phyloP scores from a whole-genome alignment of 192 early-diverging fungal species.

The Linnemannia zychae region DNA sequence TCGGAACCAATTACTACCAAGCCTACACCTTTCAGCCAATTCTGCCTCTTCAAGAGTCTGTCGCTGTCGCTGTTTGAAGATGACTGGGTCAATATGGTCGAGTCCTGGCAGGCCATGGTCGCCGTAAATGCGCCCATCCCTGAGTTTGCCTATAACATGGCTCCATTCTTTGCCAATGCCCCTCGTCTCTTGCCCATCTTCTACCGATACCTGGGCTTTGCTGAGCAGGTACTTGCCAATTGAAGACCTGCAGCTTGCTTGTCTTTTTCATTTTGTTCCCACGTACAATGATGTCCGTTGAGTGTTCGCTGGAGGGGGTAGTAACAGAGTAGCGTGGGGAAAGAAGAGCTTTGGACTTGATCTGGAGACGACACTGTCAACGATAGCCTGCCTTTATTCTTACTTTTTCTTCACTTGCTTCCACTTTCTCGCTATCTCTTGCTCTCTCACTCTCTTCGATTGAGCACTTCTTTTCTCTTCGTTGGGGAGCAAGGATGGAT shows the following conservation, averaged over 20 bases:
- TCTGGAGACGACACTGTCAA: conserved; percentile 8
- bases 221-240: conserved; percentile 27
- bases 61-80: conserved; percentile 54
- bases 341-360: not conserved
- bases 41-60: conserved; percentile 55
- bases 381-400: conserved; percentile 19
- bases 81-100: conserved; percentile 57
- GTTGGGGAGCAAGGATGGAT: too few species aligned
- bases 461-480: too few species aligned
- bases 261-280: not conserved
- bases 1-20: conserved; percentile 7
- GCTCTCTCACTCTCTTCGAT: not conserved
- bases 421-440: not conserved
- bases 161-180: conserved; percentile 57
- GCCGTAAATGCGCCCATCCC: conserved; percentile 51
- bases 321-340: not conserved
- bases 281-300: not conserved
- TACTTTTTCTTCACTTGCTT: not conserved
- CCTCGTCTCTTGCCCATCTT: conserved; percentile 52
- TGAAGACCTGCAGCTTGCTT: not conserved
- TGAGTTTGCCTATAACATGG: conserved; percentile 43
- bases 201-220: conserved; percentile 51
- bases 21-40: conserved; percentile 48
- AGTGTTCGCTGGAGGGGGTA: conserved; percentile 8
- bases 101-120: conserved; percentile 53